phyloP scores from a whole-genome alignment of 352 stramenopile genomes.

The Globisporangium radiosum region DNA sequence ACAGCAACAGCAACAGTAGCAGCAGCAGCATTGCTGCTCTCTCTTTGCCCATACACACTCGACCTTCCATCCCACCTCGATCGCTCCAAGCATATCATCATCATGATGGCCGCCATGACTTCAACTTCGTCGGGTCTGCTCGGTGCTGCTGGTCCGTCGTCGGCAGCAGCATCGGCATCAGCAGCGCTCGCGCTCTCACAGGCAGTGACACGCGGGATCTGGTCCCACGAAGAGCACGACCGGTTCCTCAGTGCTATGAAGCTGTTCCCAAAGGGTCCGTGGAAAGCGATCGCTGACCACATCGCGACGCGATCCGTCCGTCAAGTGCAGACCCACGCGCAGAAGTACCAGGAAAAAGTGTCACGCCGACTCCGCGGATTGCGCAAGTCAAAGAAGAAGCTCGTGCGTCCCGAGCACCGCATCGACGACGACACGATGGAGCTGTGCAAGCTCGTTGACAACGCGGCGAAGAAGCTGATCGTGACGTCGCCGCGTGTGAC shows the following conservation, averaged over 20 bases:
- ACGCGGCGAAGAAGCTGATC: slow-evolving; percentile 35
- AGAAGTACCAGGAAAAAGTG: slow-evolving; percentile 78
- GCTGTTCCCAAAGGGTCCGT: slow-evolving; percentile 60
- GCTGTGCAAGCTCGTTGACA: slow-evolving; percentile 50
- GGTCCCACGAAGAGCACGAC: slow-evolving; percentile 64
- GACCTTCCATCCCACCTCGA: neutral
- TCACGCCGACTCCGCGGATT: slow-evolving; percentile 52
- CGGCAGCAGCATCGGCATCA: neutral
- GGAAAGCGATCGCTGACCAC: slow-evolving; percentile 66
- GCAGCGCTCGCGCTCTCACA: slow-evolving; percentile 2
- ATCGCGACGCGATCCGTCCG: slow-evolving; percentile 61
- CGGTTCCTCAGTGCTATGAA: slow-evolving; percentile 65
- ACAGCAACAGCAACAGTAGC: neutral
- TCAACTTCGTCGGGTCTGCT: slow-evolving; percentile 12
- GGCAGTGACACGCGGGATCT: slow-evolving; percentile 30
- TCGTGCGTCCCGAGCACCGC: slow-evolving; percentile 45
- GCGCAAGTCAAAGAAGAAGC: slow-evolving; percentile 68
- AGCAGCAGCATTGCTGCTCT: neutral
- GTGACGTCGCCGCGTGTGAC: slow-evolving; percentile 16
- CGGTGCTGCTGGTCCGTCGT: slow-evolving; percentile 5
- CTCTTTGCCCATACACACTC: neutral
- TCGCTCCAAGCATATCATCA: neutral
- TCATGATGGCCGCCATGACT: slow-evolving; percentile 16
- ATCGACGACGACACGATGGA: slow-evolving; percentile 59
- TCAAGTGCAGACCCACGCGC: slow-evolving; percentile 72